Evolutionary conservation across 768 basidiomycete species (phyloP).

Genomic region (Tubosaeta brunneosetosa): DNA sequence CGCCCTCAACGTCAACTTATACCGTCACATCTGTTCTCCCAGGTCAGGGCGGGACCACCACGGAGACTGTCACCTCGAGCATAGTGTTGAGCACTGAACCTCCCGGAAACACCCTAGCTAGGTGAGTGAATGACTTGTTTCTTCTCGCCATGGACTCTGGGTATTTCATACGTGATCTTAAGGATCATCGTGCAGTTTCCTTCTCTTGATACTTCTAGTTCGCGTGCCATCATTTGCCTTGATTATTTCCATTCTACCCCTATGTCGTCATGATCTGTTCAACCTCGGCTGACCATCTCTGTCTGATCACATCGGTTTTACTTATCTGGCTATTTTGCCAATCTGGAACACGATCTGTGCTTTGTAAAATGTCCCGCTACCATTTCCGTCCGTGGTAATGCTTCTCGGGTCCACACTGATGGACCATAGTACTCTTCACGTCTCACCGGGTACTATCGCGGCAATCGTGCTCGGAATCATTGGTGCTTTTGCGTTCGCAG

Average conservation of each 20-base stretch:
- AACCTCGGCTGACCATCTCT: conserved; percentile 15
- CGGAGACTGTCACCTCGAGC: conserved; percentile 19
- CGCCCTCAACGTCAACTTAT: conserved; percentile 16
- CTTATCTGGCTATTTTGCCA: conserved; percentile 7
- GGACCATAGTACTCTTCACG: conserved; percentile 4
- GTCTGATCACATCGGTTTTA: conserved; percentile 10
- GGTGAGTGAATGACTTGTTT: conserved; percentile 15
- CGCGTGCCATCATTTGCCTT: conserved; percentile 1
- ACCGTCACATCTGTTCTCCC: conserved; percentile 16
- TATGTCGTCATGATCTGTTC: conserved; percentile 17
- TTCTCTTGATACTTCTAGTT: neutral
- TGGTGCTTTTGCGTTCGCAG: conserved; percentile 24
- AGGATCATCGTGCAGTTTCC: conserved; percentile 4
- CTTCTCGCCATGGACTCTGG: neutral
- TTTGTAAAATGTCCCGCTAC: conserved; percentile 1
- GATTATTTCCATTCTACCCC: conserved; percentile 11
- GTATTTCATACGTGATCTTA: conserved; percentile 7
- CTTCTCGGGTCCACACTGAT: conserved; percentile 1
- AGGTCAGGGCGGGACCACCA: conserved; percentile 12
- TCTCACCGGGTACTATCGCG: conserved; percentile 22
- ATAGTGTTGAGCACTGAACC: conserved; percentile 21
- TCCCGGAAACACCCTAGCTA: neutral
- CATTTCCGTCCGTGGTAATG: conserved; percentile 4
- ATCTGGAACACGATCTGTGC: conserved; percentile 5
- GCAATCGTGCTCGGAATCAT: conserved; percentile 24